Percentiles rank a stretch among this genome's conserved stretches.
Conservation (phyloP, 1,284 basidiomycete species). For the Lignosus rhinocerotis region DNA sequence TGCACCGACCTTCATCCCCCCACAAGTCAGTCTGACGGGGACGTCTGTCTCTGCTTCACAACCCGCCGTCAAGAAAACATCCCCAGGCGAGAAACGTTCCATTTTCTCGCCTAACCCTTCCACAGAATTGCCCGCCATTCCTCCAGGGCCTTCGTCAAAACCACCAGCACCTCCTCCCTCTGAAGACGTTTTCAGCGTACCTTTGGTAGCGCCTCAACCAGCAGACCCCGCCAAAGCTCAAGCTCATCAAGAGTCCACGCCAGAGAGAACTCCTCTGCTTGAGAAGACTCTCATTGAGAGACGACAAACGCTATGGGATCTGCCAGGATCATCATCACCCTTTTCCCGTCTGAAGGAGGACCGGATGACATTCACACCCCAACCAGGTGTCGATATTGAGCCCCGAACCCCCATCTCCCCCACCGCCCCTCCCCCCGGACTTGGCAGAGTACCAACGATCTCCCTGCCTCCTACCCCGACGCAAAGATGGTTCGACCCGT, state of each 20-base stretch:
- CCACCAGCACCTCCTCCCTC: background rate
- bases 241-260: background rate
- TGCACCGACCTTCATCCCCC: slow-evolving; percentile 13
- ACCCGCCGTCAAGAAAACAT: background rate
- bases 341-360: slow-evolving; percentile 21
- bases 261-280: slow-evolving; percentile 7
- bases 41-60: background rate
- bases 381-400: slow-evolving; percentile 8
- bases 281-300: slow-evolving; percentile 24
- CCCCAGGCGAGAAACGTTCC: background rate
- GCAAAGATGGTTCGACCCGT: slow-evolving; percentile 32
- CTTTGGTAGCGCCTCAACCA: background rate
- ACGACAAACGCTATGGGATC: slow-evolving; percentile 31
- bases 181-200: slow-evolving; percentile 3
- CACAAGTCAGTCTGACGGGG: background rate
- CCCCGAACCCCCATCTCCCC: slow-evolving; percentile 26
- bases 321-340: slow-evolving; percentile 26
- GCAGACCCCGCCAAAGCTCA: background rate
- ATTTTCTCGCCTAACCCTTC: slow-evolving; percentile 7
- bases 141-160: background rate
- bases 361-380: slow-evolving; percentile 18
- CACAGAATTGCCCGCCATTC: background rate
- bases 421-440: slow-evolving; percentile 25
- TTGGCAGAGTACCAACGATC: slow-evolving; percentile 24
- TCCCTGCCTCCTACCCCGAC: slow-evolving; percentile 35